Evolutionary conservation across 208 protist species (phyloP).

Genomic region (Porcisia deanei): DNA sequence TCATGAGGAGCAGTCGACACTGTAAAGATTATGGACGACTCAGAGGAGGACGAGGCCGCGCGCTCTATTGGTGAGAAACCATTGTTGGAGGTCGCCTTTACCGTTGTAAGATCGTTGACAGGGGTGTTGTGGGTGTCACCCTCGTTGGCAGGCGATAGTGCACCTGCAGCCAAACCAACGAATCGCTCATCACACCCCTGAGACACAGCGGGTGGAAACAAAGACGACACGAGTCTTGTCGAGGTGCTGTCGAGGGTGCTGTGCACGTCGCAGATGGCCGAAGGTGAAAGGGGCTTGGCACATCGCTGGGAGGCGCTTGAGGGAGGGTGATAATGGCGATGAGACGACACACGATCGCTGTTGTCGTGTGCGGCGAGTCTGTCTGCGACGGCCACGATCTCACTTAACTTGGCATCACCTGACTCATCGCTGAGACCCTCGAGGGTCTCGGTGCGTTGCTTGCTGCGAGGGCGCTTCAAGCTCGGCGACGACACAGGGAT

Average conservation of each 20-base stretch:
- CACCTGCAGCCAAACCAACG: background rate
- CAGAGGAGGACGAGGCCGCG: constrained; percentile 1
- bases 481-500: constrained; percentile 8
- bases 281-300: background rate
- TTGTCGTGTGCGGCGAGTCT: background rate
- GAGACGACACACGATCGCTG: background rate
- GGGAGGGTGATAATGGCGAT: background rate
- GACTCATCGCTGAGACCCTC: background rate
- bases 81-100: background rate
- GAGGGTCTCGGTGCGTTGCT: background rate
- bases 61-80: background rate
- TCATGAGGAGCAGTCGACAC: background rate
- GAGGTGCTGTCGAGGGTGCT: no score
- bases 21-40: constrained; percentile 7
- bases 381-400: background rate
- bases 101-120: background rate
- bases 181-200: background rate
- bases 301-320: background rate
- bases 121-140: background rate
- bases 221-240: background rate
- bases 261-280: background rate
- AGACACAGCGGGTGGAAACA: background rate
- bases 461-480: background rate
- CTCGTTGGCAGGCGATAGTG: background rate
- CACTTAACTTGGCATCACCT: background rate